Conservation (phyloP, 208 protist genomes). For the Herpetomonas samuelpessoai region DNA sequence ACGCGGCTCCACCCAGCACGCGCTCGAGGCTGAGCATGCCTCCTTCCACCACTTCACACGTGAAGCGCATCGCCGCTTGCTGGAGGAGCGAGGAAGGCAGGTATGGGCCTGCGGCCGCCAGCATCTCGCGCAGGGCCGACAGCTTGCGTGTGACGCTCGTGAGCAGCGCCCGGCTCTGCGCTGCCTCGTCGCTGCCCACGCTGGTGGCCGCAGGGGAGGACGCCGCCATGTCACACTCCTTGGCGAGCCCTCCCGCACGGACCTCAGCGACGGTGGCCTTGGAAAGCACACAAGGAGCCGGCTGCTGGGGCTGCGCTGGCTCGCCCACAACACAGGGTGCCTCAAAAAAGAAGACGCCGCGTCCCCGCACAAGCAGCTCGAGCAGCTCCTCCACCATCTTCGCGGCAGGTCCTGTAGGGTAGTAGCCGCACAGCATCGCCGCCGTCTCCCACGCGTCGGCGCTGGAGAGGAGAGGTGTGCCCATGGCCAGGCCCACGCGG, state of each 20-base stretch:
- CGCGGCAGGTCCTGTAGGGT: slow-evolving; percentile 40
- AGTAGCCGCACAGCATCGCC: slow-evolving; percentile 51
- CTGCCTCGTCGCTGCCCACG: slow-evolving; percentile 12
- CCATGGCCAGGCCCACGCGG: slow-evolving; percentile 38
- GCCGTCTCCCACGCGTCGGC: slow-evolving; percentile 51
- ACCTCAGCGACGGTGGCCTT: background rate
- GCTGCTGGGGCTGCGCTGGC: slow-evolving; percentile 11
- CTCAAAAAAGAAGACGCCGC: slow-evolving; percentile 41
- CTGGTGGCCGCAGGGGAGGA: slow-evolving; percentile 13
- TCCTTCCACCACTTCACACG: slow-evolving; percentile 45
- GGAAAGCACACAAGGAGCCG: too few species aligned
- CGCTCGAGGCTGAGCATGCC: slow-evolving; percentile 29
- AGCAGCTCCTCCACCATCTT: slow-evolving; percentile 43
- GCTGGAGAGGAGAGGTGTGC: slow-evolving; percentile 39
- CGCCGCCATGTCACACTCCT: slow-evolving; percentile 11
- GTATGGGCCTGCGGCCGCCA: slow-evolving; percentile 39
- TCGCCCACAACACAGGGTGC: slow-evolving; percentile 33
- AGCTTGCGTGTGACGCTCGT: slow-evolving; percentile 30
- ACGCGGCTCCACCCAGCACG: background rate
- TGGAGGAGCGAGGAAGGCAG: slow-evolving; percentile 36
- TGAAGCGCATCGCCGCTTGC: slow-evolving; percentile 42
- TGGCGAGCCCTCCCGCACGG: slow-evolving; percentile 7
- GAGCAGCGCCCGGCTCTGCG: slow-evolving; percentile 4
- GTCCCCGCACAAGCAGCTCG: slow-evolving; percentile 42
- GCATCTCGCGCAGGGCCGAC: slow-evolving; percentile 33